Base-by-base conservation (phyloP, 768 basidiomycete genomes). In the Butyriboletus loyo region DNA sequence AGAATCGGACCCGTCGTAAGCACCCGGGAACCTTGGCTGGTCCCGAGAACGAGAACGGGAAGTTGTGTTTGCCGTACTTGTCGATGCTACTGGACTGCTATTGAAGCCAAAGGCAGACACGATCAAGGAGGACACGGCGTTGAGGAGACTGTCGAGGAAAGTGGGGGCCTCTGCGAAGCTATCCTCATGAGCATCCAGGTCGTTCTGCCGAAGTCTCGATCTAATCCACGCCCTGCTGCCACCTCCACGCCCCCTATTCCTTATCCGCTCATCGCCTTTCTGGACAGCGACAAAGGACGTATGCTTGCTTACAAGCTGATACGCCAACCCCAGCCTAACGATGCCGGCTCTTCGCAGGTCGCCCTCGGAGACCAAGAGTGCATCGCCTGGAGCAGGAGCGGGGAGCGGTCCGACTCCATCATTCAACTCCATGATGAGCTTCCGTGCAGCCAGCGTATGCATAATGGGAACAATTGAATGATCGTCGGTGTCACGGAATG, bases 241-340 rank as follows among this genome's bases (percentile, higher is more conserved):
- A 7, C 38, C 35, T 32, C 54, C 10, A 41, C 21, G 43, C 13
- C 46, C 50, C 30, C 43, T 47, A 9, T 15, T 21, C 45, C 67
- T 58, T 28, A 11, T 28, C 31, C 27, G 52, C 42, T 60, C 69
- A 3, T 49, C 59, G n/a, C 68, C 72, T 34, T 53, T 60, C 49
- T 81, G 77, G 2, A 81, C 68, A 1, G 80, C 83, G 39, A 86
- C 68, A 57, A 85, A 86, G 2, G 81, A 81, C 0, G 84, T 86
- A 52, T 77, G 64, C 36, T 61, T 59, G 62, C 78, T 84, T 1
- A 72, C 75, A 38, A 86, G 72, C 50, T 78, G 76, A 54, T 84
- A 84, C 28, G 64, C 65, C 52, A 73, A 65, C 7, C 81, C 83
- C 2, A 85, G 71, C 34, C 73, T 71, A 11, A 83, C 62, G 28